phyloP scores from a whole-genome alignment of 225 moss, liverwort and hornwort species.

The Pseudoscleropodium purum region DNA sequence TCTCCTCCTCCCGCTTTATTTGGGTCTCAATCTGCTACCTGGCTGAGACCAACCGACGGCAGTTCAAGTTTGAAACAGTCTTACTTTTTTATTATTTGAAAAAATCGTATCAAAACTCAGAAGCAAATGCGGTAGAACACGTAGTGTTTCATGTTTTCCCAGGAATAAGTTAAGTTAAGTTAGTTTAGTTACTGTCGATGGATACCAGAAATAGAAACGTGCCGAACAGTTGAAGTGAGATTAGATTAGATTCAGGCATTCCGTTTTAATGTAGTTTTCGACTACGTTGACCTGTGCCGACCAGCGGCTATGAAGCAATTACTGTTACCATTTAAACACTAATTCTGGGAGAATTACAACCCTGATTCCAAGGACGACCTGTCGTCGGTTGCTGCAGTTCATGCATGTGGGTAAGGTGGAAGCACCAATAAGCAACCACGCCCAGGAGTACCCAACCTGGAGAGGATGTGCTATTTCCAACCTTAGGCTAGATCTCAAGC shows the following conservation, averaged over 20 bases:
- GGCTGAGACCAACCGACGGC: neutral
- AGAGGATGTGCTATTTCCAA: no score
- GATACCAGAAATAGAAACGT: neutral
- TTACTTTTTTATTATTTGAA: neutral
- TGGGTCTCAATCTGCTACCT: neutral
- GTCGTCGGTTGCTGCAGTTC: neutral
- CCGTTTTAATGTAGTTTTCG: neutral
- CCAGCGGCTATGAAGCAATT: neutral
- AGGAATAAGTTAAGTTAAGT: neutral
- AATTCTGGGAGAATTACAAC: neutral
- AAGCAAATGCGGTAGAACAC: neutral
- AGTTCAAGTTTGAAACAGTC: neutral
- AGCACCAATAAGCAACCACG: no score
- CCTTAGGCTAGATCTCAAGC: no score
- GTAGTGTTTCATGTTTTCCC: neutral
- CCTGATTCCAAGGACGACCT: neutral
- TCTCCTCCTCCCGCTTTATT: neutral
- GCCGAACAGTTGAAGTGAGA: neutral
- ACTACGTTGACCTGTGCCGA: neutral
- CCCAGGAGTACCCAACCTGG: no score
- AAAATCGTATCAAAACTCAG: neutral
- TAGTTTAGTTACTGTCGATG: neutral
- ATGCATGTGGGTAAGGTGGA: neutral
- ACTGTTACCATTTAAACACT: neutral
- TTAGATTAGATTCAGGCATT: neutral